Percentiles rank a stretch among this genome's conserved stretches.
Conservation (phyloP, 768 basidiomycete species). For the Lentinula aciculospora region DNA sequence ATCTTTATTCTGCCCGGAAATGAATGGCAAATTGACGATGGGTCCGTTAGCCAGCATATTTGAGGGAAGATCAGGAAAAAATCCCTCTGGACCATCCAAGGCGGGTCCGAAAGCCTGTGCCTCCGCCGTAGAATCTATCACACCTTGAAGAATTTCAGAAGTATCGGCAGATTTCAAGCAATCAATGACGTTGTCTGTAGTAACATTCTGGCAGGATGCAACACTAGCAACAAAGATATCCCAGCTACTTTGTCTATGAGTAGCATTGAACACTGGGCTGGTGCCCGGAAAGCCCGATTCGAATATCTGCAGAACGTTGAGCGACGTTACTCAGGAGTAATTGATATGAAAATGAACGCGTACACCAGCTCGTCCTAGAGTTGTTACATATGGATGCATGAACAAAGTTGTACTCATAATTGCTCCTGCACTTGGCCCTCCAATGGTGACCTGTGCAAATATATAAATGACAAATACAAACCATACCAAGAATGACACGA, state of each 20-base stretch:
- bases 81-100: slow-evolving; percentile 34
- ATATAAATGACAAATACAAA: background rate
- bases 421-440: slow-evolving; percentile 52
- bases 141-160: slow-evolving; percentile 12
- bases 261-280: slow-evolving; percentile 14
- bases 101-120: slow-evolving; percentile 27
- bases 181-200: slow-evolving; percentile 25
- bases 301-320: slow-evolving; percentile 21
- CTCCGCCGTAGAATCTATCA: slow-evolving; percentile 6
- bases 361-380: slow-evolving; percentile 14
- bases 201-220: slow-evolving; percentile 22
- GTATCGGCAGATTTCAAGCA: slow-evolving; percentile 11
- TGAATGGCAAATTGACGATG: slow-evolving; percentile 34
- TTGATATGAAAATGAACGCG: background rate
- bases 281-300: slow-evolving; percentile 23
- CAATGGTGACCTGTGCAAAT: slow-evolving; percentile 38
- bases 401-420: slow-evolving; percentile 32
- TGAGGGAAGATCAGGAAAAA: slow-evolving; percentile 34
- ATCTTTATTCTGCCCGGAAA: slow-evolving; percentile 37
- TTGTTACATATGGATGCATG: slow-evolving; percentile 23
- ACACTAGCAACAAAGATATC: slow-evolving; percentile 17
- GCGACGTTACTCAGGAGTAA: background rate
- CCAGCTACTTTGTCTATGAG: slow-evolving; percentile 8
- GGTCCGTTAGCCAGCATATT: slow-evolving; percentile 20
- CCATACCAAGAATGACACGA: slow-evolving; percentile 2